Conservation (phyloP, 2,329 filamentous ascomycete species). For the Aureobasidium zeae region DNA sequence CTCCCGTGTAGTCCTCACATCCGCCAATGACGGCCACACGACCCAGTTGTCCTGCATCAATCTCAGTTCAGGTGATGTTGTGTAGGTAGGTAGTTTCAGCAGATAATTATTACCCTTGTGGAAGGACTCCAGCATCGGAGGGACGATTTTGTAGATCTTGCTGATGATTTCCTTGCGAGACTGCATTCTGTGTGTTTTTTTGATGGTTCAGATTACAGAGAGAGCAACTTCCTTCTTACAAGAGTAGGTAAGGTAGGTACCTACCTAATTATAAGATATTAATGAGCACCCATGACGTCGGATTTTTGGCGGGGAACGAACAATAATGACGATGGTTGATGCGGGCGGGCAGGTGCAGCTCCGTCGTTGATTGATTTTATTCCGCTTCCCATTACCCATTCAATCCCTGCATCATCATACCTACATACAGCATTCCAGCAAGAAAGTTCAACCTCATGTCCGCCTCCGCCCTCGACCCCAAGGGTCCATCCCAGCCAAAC, state of each 20-base stretch:
- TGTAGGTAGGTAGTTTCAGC: no score
- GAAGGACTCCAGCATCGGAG: conserved; percentile 89
- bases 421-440: background rate
- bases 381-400: no score
- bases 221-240: background rate
- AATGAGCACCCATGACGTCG: conserved; percentile 11
- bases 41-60: conserved; percentile 82
- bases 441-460: conserved; percentile 27
- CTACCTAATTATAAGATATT: background rate
- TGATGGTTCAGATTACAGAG: background rate
- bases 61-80: no score
- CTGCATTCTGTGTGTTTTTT: conserved; percentile 29
- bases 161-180: conserved; percentile 65
- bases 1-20: conserved; percentile 91
- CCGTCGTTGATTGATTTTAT: no score
- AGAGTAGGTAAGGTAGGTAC: background rate
- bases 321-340: no score
- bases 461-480: conserved; percentile 33
- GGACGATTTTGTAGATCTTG: conserved; percentile 82
- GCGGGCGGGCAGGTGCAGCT: background rate
- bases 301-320: conserved; percentile 7
- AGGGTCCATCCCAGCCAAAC: conserved; percentile 37
- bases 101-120: conserved; percentile 86
- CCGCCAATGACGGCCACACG: conserved; percentile 90
- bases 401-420: no score